Conservation (phyloP, 768 basidiomycete genomes). For the Leccinum imitatum region DNA sequence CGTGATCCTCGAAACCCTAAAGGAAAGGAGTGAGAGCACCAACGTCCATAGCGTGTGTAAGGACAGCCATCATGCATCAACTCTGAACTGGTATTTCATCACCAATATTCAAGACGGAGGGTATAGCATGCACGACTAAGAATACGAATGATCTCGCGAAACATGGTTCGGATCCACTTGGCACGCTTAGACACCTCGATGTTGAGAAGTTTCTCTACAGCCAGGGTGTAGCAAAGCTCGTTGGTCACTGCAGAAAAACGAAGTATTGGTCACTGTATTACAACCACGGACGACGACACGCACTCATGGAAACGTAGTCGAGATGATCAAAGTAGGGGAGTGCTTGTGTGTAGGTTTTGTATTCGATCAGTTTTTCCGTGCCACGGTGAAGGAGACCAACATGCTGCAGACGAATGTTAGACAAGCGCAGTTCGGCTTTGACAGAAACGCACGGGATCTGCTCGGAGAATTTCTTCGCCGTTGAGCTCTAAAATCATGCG, state of each 20-base stretch:
- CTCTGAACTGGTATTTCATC: constrained; percentile 45
- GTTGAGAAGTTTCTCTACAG: constrained; percentile 97
- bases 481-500: constrained; percentile 97
- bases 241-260: constrained; percentile 80
- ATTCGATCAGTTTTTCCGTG: constrained; percentile 98
- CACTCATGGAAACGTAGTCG: constrained; percentile 99
- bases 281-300: constrained; percentile 30
- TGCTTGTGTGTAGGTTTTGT: constrained; percentile 97
- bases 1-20: constrained; percentile 99
- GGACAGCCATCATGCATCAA: constrained; percentile 78
- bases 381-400: constrained; percentile 96
- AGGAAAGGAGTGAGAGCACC: constrained; percentile 98
- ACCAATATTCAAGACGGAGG: constrained; percentile 1
- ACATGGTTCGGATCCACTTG: constrained; percentile 96
- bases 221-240: constrained; percentile 94
- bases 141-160: constrained; percentile 95
- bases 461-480: constrained; percentile 90
- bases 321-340: constrained; percentile 98
- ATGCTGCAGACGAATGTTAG: constrained; percentile 51
- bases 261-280: neutral
- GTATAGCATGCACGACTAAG: constrained; percentile 71
- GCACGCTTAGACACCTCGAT: constrained; percentile 96
- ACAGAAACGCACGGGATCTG: constrained; percentile 65
- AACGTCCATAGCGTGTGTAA: constrained; percentile 96
- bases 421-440: neutral